Evolutionary conservation across 495 filamentous ascomycete species (phyloP), one percentile per base, ranked within the genome.

Genomic region (Trichoderma asperelloides): DNA sequence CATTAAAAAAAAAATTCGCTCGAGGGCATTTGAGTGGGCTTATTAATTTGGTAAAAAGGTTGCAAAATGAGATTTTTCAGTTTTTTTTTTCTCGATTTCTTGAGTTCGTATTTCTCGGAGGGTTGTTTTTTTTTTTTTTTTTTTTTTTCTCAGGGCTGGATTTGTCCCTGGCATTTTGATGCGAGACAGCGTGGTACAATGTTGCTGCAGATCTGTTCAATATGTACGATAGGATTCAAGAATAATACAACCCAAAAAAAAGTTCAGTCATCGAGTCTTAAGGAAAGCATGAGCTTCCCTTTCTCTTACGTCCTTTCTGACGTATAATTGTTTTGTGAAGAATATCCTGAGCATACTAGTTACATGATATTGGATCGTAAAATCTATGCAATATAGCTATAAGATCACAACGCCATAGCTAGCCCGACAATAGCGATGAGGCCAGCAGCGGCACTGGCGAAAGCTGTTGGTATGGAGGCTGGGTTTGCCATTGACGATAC

Each of bases 91-190:
- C 21, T 43, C 40, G 7, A 9, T 15, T 64, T 41, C 62, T 64
- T 12, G 74, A 82, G 62, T 82, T 82, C 27, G 16, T 23, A 51
- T 51, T 51, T 51, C 43, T 47, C 16, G 15, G 13, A 15, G 43
- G 15, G 43, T 47, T 47, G 13, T 16, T 47, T 0, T 47, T 12
- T 6, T 47, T 47, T 41, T 6, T n/a, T 16, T 9, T 49, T 55
- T 28, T 28, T 23, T 30, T 27, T 11, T 30, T 60, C 27, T 33
- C 23, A 30, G 23, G 55, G 55, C 27, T 60, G 55, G 55, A 30
- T 37, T 60, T 60, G 55, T 16, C 25, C 11, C 11, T 60, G 55
- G 25, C 55, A 60, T 30, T 37, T 60, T 60, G 55, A 60, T 60
- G 25, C 25, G 55, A 60, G 55, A 60, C 23, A 28, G 55, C 55